Base-by-base conservation (phyloP, 2,329 filamentous ascomycete species). In the Colletotrichum eremochloae region DNA sequence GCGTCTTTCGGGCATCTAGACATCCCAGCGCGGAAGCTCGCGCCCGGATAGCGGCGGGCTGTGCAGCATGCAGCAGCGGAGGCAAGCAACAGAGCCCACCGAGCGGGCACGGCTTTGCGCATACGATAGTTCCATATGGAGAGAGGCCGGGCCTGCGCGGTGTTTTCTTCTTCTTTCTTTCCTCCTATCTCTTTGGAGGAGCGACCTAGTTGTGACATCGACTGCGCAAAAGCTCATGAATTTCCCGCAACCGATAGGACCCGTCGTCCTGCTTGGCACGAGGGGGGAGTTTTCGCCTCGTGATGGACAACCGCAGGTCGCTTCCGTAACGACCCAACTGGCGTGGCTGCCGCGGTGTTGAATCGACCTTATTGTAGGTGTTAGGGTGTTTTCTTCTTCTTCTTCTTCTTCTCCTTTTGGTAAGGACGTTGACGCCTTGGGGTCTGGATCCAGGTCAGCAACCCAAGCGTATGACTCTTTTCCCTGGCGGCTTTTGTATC, bases 401-500 rank as follows among this genome's bases (percentile, higher is more conserved):
- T 3, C 36, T 31, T 31, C 20, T 58, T 42, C 36, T 20, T 31
- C 36, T 15, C 7, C 53, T n/a, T n/a, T 12, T 20, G 18, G 33
- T 18, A 52, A 46, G 15, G 60, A 31, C 46, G 12, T 15, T 52
- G 15, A 53, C 38, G 42, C 61, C 36, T 24, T 46, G 46, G 36
- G 62, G 38, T 20, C 42, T 24, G 46, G 46, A 8, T 11, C 9
- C 2, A 24, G 61, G 1, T 33, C 18, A n/a, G 24, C 29, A 42
- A 24, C 38, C 29, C 62, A n/a, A 31, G 36, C 31, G 14, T 42
- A 9, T n/a, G 33, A 5, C 18, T 53, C n/a, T 42, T 31, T n/a
- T 5, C 29, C 46, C 24, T 38, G 14, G 31, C n/a, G 11, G 18
- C 31, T 48, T 24, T 33, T 63, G 69, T 72, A 72, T 60, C 44